Base-by-base conservation (phyloP, 257 asterid genomes). In the Ligustrum vulgare region DNA sequence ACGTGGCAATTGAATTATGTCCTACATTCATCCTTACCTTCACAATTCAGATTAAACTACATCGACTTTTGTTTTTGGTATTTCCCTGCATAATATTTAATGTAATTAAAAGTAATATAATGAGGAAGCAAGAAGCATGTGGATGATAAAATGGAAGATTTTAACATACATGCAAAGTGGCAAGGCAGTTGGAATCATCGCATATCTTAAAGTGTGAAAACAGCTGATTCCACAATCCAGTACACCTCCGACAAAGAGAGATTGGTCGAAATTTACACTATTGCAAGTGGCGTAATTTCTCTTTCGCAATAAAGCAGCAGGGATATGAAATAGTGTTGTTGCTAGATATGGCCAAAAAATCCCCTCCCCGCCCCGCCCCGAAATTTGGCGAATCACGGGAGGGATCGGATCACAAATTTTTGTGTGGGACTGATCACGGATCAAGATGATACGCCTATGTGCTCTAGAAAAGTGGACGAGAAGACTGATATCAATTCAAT, bases 161-260 rank as follows among this genome's bases (percentile, higher is more conserved):
- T 25, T 5, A 70, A 79, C 82, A 63, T 80, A 87, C 90, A 12
- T 74, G 91, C 93, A 90, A 5, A 86, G 86, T 15, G 93, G 91
- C 33, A 88, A 2, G 49, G 79, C 93, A 90, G 51, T 69, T 65
- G 18, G 76, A 37, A 76, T 80, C 84, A 37, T 23, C 47, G 79
- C 93, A 90, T 11, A 8, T 65, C 20, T 67, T 41, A 5, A 89
- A 54, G 78, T 90, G 93, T 64, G 51, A 12, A 28, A 9, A 62
- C 65, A 88, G 75, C 54, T 82, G 13, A 23, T 2, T 13, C 96
- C 96, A 86, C 35, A 71, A 72, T 58, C 43, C 80, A 66, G 35
- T 66, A 62, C 96, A 88, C 31, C 0, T 0, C 11, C 2, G 1
- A 74, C 91, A 88, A 35, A 84, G 83, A 49, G 86, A 83, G 13